Conservation (phyloP, 2,329 filamentous ascomycete genomes). For the Pseudocercospora pini-densiflorae region DNA sequence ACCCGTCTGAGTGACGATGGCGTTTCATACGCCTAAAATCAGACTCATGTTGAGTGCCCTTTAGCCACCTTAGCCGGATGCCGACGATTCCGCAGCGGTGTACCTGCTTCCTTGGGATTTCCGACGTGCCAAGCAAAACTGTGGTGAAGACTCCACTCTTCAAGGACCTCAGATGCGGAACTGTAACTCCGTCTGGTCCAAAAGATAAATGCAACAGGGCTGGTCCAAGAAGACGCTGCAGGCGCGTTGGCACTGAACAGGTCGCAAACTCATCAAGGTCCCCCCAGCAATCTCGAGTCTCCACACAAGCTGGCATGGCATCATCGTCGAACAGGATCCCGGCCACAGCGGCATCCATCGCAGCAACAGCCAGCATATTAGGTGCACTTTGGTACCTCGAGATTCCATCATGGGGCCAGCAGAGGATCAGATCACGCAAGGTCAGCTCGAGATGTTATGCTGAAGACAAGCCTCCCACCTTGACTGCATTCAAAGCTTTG, state of each 20-base stretch:
- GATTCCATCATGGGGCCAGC: constrained; percentile 27
- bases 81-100: background rate
- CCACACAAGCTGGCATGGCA: background rate
- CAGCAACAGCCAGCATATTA: constrained; percentile 14
- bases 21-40: background rate
- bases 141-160: background rate
- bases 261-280: no score
- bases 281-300: no score
- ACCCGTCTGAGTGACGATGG: background rate
- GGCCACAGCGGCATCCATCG: constrained; percentile 17
- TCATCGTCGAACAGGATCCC: constrained; percentile 2
- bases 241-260: no score
- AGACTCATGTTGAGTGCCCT: background rate
- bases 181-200: background rate
- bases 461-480: constrained; percentile 22
- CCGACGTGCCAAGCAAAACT: background rate
- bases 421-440: constrained; percentile 27
- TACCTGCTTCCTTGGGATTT: background rate
- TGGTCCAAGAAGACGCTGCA: background rate
- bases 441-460: constrained; percentile 30
- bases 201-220: background rate
- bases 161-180: background rate
- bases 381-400: constrained; percentile 28
- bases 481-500: constrained; percentile 32
- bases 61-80: background rate